Conservation (phyloP, 257 asterid genomes). For the Cinchona pubescens region DNA sequence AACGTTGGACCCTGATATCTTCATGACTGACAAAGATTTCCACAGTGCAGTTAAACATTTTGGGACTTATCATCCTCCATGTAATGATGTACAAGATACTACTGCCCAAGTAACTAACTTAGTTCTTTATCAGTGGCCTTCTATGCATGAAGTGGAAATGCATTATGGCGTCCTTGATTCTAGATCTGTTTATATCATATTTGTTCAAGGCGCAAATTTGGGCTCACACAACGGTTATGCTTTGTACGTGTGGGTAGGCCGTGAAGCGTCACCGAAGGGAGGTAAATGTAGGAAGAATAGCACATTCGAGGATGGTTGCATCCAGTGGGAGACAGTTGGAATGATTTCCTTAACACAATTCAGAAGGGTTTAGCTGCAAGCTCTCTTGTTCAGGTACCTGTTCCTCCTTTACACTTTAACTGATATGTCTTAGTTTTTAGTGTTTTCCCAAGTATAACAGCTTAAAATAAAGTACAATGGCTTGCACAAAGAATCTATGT, state of each 20-base stretch:
- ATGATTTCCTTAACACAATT: conserved; percentile 35
- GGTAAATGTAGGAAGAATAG: conserved; percentile 22
- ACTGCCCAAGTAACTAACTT: conserved; percentile 27
- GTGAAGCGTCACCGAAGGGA: conserved; percentile 29
- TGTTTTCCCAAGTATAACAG: too few relatives aligned
- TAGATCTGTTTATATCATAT: conserved; percentile 35
- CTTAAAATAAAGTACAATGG: not conserved
- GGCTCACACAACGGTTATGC: conserved; percentile 22
- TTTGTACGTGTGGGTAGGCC: conserved; percentile 49
- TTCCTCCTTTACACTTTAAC: not conserved
- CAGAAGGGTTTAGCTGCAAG: conserved; percentile 43
- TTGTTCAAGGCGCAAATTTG: conserved; percentile 24
- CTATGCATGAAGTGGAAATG: conserved; percentile 34
- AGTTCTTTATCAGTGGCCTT: conserved; percentile 49
- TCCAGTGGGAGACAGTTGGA: conserved; percentile 35
- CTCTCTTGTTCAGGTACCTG: conserved; percentile 39
- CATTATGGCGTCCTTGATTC: conserved; percentile 36
- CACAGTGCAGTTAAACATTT: conserved; percentile 26
- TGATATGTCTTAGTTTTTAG: not conserved
- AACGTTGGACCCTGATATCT: conserved; percentile 34
- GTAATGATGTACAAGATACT: conserved; percentile 17
- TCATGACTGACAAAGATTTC: conserved; percentile 24
- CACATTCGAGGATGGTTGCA: conserved; percentile 24
- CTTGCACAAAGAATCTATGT: not conserved
- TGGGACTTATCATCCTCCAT: conserved; percentile 21